Percentiles rank a stretch among this genome's conserved stretches.
phyloP scores from a whole-genome alignment of 148 eudicot genomes.

The Spergularia marina region DNA sequence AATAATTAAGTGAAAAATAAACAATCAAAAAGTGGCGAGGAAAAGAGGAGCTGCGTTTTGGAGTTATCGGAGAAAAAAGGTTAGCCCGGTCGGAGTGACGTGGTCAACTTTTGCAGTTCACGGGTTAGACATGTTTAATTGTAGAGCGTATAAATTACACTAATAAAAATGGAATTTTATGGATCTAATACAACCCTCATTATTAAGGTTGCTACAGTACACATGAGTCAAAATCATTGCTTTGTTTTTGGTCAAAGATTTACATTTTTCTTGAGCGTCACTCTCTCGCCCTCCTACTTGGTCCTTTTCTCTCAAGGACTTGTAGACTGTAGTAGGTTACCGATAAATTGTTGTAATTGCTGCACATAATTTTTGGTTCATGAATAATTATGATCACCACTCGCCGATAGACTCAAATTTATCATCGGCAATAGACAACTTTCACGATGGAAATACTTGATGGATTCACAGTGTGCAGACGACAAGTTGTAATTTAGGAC shows the following conservation, averaged over 20 bases:
- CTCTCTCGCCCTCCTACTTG: not conserved
- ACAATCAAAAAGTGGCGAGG: not conserved
- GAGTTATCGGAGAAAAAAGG: not conserved
- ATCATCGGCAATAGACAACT: too few relatives aligned
- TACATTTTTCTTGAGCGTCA: not conserved
- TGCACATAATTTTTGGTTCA: too few relatives aligned
- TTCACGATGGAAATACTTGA: too few relatives aligned
- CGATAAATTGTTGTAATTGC: too few relatives aligned
- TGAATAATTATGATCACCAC: too few relatives aligned
- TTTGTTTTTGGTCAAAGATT: not conserved
- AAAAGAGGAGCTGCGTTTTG: not conserved
- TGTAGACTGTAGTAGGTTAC: too few relatives aligned
- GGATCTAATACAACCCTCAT: constrained; percentile 7
- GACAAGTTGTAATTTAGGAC: too few relatives aligned
- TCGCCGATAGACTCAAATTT: too few relatives aligned
- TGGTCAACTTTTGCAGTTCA: constrained; percentile 22
- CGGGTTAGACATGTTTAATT: not conserved
- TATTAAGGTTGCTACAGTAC: not conserved
- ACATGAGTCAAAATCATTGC: constrained; percentile 5
- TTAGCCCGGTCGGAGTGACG: not conserved
- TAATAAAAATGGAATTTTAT: not conserved
- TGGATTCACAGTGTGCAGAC: too few relatives aligned
- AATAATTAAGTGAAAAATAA: not conserved
- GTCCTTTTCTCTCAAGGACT: not conserved
- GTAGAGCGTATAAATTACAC: not conserved